These are phyloP conservation scores for Homolaphlyctis polyrhiza DNA, from an alignment of 371 early-diverging fungal species.

Conservation along the genomic window DNA sequence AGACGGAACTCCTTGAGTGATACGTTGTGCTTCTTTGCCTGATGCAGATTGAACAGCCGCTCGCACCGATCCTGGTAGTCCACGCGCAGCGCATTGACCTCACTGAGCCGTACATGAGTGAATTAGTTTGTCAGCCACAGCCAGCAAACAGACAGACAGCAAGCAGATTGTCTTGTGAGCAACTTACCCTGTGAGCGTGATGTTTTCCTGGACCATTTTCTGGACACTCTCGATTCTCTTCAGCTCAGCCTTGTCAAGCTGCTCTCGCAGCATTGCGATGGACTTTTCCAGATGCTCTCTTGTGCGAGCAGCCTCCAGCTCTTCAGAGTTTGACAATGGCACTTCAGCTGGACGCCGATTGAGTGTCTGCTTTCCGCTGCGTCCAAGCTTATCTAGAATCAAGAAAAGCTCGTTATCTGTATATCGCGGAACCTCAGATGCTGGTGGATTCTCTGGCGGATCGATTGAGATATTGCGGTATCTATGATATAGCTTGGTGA, in stretches of 20 bases:
- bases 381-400: background rate
- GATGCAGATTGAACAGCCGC: background rate
- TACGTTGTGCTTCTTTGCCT: background rate
- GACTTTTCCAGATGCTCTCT: constrained; percentile 38
- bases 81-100: constrained; percentile 28
- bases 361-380: background rate
- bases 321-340: constrained; percentile 9
- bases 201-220: constrained; percentile 32
- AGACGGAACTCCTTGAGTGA: background rate
- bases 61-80: constrained; percentile 12
- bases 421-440: background rate
- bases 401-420: background rate
- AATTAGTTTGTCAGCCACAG: background rate
- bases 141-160: background rate
- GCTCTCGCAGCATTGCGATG: constrained; percentile 9
- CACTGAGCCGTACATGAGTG: constrained; percentile 1
- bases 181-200: constrained; percentile 25
- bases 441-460: constrained; percentile 6
- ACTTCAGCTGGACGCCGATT: background rate
- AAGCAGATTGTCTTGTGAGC: no score
- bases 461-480: constrained; percentile 2
- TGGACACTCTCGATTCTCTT: constrained; percentile 32
- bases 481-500: background rate
- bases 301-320: constrained; percentile 19
- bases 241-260: background rate